These are phyloP conservation scores for Hyaloscypha finlandica DNA, from an alignment of 495 filamentous ascomycete genomes.

Conservation along the genomic window DNA sequence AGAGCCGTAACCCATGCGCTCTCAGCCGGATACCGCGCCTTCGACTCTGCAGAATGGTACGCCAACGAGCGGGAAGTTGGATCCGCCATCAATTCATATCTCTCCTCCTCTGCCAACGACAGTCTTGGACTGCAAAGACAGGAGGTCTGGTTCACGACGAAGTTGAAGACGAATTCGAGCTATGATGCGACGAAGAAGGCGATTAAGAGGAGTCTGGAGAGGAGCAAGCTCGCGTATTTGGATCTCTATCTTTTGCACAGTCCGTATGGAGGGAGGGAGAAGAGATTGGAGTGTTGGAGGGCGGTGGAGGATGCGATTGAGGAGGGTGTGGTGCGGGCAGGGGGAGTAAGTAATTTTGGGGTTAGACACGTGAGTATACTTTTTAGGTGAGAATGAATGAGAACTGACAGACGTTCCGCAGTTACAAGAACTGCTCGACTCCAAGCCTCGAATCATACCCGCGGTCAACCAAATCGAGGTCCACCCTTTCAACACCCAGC, in stretches of 20 bases:
- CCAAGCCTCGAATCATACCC: conserved; percentile 51
- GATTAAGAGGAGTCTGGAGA: conserved; percentile 55
- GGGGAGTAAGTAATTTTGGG: conserved; percentile 70
- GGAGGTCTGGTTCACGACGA: conserved; percentile 69
- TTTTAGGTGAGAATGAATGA: neutral
- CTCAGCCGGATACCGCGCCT: conserved; percentile 43
- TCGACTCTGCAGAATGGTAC: conserved; percentile 74
- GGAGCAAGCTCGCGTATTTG: conserved; percentile 59
- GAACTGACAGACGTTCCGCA: conserved; percentile 26
- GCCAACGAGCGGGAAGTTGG: conserved; percentile 68
- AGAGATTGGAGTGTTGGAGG: conserved; percentile 61
- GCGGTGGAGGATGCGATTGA: conserved; percentile 64
- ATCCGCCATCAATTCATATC: conserved; percentile 52
- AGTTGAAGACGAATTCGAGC: conserved; percentile 57
- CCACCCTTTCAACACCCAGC: conserved; percentile 80
- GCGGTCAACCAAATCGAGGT: conserved; percentile 82
- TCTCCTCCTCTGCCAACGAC: conserved; percentile 33
- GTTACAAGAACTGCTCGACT: conserved; percentile 63
- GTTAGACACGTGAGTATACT: conserved; percentile 58
- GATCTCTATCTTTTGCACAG: conserved; percentile 65
- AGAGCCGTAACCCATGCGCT: conserved; percentile 53
- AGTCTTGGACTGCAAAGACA: conserved; percentile 46
- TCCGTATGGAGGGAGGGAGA: conserved; percentile 59
- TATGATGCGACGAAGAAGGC: conserved; percentile 59
- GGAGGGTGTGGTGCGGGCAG: conserved; percentile 62